A percentile compares a stretch with the other conserved stretches of the same genome.
Evolutionary conservation across 805 yeast species (phyloP).

Genomic region (Kuraishia molischiana): DNA sequence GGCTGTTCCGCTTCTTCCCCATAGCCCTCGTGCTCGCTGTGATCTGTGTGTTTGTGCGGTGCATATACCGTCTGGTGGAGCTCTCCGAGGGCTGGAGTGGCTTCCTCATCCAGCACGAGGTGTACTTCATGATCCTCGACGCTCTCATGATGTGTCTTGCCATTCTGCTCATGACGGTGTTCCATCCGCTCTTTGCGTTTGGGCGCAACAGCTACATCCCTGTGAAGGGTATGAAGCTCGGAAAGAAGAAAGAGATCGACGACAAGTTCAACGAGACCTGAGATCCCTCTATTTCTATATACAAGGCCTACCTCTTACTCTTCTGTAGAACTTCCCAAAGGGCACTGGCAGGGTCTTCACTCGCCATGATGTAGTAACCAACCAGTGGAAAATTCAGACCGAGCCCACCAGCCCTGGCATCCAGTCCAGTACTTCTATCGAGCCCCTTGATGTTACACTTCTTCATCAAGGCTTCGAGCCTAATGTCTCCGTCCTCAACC

Average conservation of each 20-base stretch:
- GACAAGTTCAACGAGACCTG: too few relatives aligned
- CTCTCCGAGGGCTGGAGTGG: slow-evolving; percentile 68
- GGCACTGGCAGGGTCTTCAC: too few relatives aligned
- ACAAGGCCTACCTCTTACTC: too few relatives aligned
- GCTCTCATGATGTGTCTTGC: slow-evolving; percentile 52
- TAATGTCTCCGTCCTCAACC: too few relatives aligned
- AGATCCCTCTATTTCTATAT: too few relatives aligned
- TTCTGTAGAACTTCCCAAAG: neutral
- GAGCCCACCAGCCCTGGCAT: too few relatives aligned
- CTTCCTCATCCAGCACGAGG: slow-evolving; percentile 48
- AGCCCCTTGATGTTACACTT: too few relatives aligned
- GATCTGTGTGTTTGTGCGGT: slow-evolving; percentile 49
- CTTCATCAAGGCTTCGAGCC: too few relatives aligned
- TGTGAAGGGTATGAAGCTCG: slow-evolving; percentile 4
- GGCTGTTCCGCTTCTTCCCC: slow-evolving; percentile 32
- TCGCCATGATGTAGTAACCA: too few relatives aligned
- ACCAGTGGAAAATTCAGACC: too few relatives aligned
- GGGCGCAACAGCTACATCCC: slow-evolving; percentile 10
- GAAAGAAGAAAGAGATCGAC: neutral
- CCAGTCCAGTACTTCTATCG: too few relatives aligned
- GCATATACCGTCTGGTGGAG: slow-evolving; percentile 67
- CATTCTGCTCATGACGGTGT: slow-evolving; percentile 32
- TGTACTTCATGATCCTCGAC: slow-evolving; percentile 50
- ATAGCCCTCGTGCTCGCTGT: slow-evolving; percentile 36
- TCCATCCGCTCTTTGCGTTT: slow-evolving; percentile 58